Conservation (phyloP, 768 basidiomycete genomes). For the Cystobasidium tubakii region DNA sequence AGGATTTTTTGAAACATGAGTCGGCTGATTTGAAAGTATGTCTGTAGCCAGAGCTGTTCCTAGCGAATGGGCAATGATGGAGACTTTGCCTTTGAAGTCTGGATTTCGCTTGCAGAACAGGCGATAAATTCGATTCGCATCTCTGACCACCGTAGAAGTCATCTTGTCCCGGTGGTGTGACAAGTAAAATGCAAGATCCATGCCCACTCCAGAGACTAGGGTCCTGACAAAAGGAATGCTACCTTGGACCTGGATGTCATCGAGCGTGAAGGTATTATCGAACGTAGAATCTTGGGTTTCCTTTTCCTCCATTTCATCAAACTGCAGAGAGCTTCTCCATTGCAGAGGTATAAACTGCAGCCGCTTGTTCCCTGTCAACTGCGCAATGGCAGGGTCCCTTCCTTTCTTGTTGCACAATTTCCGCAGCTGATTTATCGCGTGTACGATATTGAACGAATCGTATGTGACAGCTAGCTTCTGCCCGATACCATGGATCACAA, state of each 20-base stretch:
- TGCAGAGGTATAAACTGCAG: slow-evolving; percentile 45
- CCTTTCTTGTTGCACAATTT: slow-evolving; percentile 36
- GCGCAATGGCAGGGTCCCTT: slow-evolving; percentile 34
- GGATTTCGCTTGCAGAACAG: slow-evolving; percentile 45
- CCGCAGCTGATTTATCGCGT: slow-evolving; percentile 44
- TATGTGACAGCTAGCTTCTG: slow-evolving; percentile 42
- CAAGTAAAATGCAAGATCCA: slow-evolving; percentile 44
- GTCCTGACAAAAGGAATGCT: slow-evolving; percentile 42
- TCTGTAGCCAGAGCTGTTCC: slow-evolving; percentile 43
- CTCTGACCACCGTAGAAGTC: slow-evolving; percentile 42
- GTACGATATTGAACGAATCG: slow-evolving; percentile 42
- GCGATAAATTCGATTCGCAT: slow-evolving; percentile 44
- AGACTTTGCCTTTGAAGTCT: slow-evolving; percentile 43
- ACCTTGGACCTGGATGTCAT: slow-evolving; percentile 37
- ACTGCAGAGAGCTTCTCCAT: slow-evolving; percentile 44
- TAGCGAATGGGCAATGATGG: slow-evolving; percentile 45
- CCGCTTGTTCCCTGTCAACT: slow-evolving; percentile 38
- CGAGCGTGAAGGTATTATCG: slow-evolving; percentile 39
- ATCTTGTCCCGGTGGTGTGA: slow-evolving; percentile 44
- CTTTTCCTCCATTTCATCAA: slow-evolving; percentile 36
- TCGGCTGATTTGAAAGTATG: slow-evolving; percentile 43
- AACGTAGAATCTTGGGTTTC: slow-evolving; percentile 41
- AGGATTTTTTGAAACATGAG: slow-evolving; percentile 25
- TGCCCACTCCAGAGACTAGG: slow-evolving; percentile 41
- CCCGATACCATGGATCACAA: slow-evolving; percentile 45